Evolutionary conservation across 805 yeast species (phyloP).

Genomic region (Saturnispora quitensis): DNA sequence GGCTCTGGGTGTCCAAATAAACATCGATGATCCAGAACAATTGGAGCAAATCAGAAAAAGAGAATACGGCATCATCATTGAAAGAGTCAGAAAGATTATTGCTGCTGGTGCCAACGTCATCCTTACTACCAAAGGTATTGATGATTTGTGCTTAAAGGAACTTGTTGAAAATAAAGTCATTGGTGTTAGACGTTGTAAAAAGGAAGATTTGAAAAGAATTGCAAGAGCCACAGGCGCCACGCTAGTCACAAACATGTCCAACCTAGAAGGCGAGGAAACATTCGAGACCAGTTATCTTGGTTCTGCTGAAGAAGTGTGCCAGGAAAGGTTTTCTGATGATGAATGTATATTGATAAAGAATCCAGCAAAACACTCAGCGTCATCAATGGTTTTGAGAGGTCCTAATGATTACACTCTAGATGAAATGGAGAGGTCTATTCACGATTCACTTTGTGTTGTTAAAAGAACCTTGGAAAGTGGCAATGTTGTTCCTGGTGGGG

Average conservation of each 20-base stretch:
- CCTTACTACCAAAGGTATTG: slow-evolving; percentile 89
- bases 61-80: slow-evolving; percentile 78
- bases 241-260: slow-evolving; percentile 74
- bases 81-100: slow-evolving; percentile 72
- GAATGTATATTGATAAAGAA: slow-evolving; percentile 92
- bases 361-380: slow-evolving; percentile 81
- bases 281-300: slow-evolving; percentile 83
- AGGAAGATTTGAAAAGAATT: slow-evolving; percentile 92
- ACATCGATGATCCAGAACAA: slow-evolving; percentile 88
- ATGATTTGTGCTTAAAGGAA: slow-evolving; percentile 83
- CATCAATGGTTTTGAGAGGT: slow-evolving; percentile 90
- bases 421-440: slow-evolving; percentile 97
- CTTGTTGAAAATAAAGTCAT: slow-evolving; percentile 86
- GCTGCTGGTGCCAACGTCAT: slow-evolving; percentile 89
- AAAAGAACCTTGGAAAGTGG: slow-evolving; percentile 95
- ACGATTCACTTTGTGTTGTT: slow-evolving; percentile 88
- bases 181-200: slow-evolving; percentile 96
- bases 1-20: slow-evolving; percentile 98
- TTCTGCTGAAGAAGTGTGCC: slow-evolving; percentile 81
- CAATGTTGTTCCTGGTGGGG: slow-evolving; percentile 96
- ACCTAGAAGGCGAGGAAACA: slow-evolving; percentile 92
- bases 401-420: slow-evolving; percentile 91
- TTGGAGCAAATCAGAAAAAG: slow-evolving; percentile 85
- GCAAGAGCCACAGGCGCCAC: slow-evolving; percentile 99
- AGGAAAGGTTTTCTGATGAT: slow-evolving; percentile 87